phyloP scores from a whole-genome alignment of 441 rosid species.

The Euphorbia schlechtendalii region DNA sequence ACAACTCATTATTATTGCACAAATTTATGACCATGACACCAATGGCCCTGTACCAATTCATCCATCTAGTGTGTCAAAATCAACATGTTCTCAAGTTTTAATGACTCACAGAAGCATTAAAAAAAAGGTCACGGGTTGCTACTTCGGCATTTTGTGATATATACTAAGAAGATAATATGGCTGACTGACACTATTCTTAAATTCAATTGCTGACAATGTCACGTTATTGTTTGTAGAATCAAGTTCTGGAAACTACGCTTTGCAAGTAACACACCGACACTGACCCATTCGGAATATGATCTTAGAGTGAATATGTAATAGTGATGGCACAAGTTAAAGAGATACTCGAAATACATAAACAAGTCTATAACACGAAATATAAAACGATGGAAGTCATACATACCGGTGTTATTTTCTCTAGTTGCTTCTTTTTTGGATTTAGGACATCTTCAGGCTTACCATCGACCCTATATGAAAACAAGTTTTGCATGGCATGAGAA shows the following conservation, averaged over 20 bases:
- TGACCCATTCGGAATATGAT: background rate
- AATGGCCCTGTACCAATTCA: background rate
- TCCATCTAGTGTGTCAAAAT: background rate
- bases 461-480: conserved; percentile 47
- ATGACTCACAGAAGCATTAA: background rate
- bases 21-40: conserved; percentile 2
- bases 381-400: conserved; percentile 31
- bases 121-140: conserved; percentile 3
- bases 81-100: background rate
- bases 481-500: background rate
- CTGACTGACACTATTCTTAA: conserved; percentile 1
- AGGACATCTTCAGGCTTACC: conserved; percentile 92
- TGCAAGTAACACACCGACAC: background rate
- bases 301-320: background rate
- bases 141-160: background rate
- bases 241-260: conserved; percentile 6
- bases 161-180: conserved; percentile 6
- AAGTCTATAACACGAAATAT: conserved; percentile 1
- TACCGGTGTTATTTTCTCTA: conserved; percentile 92
- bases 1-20: conserved; percentile 4
- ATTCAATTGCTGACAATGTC: conserved; percentile 1
- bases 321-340: background rate
- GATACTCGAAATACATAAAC: background rate
- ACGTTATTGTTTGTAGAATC: background rate
- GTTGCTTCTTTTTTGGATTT: conserved; percentile 94